Evolutionary conservation across 441 rosid genomes (phyloP).

Genomic region (Eruca vesicaria): DNA sequence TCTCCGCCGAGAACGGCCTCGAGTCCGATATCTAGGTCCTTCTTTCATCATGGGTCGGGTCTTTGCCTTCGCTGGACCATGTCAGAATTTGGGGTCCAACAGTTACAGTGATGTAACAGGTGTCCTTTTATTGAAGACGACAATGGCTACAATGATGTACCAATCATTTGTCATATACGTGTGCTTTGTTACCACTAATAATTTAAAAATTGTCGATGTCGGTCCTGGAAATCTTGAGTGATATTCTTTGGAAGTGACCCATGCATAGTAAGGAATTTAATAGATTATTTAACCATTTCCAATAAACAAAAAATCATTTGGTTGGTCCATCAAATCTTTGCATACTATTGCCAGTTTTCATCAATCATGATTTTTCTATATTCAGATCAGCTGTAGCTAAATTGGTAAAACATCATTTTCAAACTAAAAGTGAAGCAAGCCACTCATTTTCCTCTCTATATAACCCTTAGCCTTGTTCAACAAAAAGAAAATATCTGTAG

Average conservation of each 20-base stretch:
- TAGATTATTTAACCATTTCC: not conserved
- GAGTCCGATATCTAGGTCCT: too few species aligned
- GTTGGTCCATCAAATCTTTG: constrained; percentile 10
- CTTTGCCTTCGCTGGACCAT: too few species aligned
- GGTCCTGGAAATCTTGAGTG: not conserved
- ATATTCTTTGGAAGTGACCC: not conserved
- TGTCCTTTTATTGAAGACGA: not conserved
- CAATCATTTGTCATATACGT: not conserved
- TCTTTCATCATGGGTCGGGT: too few species aligned
- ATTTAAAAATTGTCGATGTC: not conserved
- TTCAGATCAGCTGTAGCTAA: too few species aligned
- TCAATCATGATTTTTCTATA: not conserved
- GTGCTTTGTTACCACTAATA: not conserved
- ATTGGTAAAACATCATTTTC: too few species aligned
- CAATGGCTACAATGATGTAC: not conserved
- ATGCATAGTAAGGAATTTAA: not conserved
- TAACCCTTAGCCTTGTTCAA: not conserved
- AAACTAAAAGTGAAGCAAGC: not conserved
- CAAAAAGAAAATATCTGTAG: not conserved
- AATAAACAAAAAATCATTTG: not conserved
- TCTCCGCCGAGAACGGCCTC: too few species aligned
- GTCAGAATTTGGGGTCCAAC: too few species aligned
- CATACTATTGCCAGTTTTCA: not conserved
- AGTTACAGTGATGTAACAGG: too few species aligned
- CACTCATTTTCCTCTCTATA: not conserved